These are phyloP conservation scores for Venturia oleaginea DNA, from an alignment of 2,329 filamentous ascomycete species.

Conservation along the genomic window DNA sequence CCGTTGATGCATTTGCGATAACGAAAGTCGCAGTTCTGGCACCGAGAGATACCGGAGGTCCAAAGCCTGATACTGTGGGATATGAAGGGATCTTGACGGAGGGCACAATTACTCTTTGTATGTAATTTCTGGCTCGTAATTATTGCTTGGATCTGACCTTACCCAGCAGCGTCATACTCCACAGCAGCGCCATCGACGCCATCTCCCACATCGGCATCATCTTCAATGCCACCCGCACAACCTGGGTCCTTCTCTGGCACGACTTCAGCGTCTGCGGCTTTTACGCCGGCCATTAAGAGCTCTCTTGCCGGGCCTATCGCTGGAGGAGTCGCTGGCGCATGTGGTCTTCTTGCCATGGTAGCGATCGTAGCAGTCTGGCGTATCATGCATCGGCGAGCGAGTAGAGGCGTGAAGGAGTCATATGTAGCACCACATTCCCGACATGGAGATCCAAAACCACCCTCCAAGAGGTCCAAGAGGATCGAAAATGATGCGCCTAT, in stretches of 20 bases:
- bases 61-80: background rate
- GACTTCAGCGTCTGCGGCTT: no score
- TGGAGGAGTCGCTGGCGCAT: no score
- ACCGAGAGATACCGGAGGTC: background rate
- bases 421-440: no score
- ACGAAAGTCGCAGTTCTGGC: background rate
- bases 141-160: background rate
- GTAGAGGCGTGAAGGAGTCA: background rate
- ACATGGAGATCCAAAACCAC: background rate
- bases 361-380: no score
- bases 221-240: no score
- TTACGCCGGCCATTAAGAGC: no score
- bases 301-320: no score
- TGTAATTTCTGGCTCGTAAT: background rate
- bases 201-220: no score
- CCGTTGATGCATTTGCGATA: background rate
- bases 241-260: no score
- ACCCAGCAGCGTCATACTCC: no score
- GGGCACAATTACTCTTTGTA: background rate
- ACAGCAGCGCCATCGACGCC: no score
- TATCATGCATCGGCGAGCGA: background rate
- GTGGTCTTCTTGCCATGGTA: no score
- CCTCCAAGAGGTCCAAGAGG: background rate
- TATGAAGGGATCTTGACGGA: background rate
- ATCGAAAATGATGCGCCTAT: background rate